These are phyloP conservation scores for Pythium dissotocum DNA, from an alignment of 352 stramenopile genomes.

Conservation along the genomic window DNA sequence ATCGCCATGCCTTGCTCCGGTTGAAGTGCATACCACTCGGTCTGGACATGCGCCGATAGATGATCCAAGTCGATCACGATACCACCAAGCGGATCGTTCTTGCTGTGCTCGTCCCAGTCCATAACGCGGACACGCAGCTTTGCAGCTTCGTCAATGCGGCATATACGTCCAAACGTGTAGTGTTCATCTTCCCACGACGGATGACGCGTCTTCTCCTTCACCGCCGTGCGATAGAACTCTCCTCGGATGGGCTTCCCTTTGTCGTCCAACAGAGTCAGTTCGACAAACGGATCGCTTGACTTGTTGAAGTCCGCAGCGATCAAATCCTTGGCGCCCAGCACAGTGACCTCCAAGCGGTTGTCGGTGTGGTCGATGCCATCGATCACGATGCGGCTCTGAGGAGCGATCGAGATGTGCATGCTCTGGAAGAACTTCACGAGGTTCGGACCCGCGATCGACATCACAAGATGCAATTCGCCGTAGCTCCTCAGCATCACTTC, in stretches of 20 bases:
- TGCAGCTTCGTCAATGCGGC: slow-evolving; percentile 53
- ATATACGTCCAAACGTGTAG: slow-evolving; percentile 62
- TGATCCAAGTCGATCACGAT: slow-evolving; percentile 49
- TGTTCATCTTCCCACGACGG: slow-evolving; percentile 64
- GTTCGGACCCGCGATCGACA: slow-evolving; percentile 64
- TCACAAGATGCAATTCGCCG: slow-evolving; percentile 64
- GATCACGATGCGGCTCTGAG: slow-evolving; percentile 46
- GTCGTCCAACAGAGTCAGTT: slow-evolving; percentile 58
- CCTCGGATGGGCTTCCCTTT: slow-evolving; percentile 49
- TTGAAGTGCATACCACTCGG: slow-evolving; percentile 51
- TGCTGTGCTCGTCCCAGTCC: slow-evolving; percentile 53
- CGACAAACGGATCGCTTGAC: slow-evolving; percentile 61
- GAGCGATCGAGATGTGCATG: slow-evolving; percentile 34
- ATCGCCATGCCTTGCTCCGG: slow-evolving; percentile 47
- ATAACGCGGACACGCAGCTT: slow-evolving; percentile 55
- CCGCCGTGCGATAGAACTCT: slow-evolving; percentile 48
- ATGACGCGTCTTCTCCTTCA: slow-evolving; percentile 60
- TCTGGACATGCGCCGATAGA: slow-evolving; percentile 49
- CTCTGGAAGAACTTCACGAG: slow-evolving; percentile 68
- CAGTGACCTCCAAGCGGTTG: slow-evolving; percentile 65
- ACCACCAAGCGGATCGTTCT: slow-evolving; percentile 56
- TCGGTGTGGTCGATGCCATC: slow-evolving; percentile 57
- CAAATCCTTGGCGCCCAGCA: slow-evolving; percentile 50
- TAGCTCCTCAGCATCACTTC: slow-evolving; percentile 45
- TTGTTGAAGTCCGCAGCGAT: slow-evolving; percentile 66